These are phyloP conservation scores for Gonapodya sp. DNA, from an alignment of 192 early-diverging fungal genomes.

Conservation along the genomic window DNA sequence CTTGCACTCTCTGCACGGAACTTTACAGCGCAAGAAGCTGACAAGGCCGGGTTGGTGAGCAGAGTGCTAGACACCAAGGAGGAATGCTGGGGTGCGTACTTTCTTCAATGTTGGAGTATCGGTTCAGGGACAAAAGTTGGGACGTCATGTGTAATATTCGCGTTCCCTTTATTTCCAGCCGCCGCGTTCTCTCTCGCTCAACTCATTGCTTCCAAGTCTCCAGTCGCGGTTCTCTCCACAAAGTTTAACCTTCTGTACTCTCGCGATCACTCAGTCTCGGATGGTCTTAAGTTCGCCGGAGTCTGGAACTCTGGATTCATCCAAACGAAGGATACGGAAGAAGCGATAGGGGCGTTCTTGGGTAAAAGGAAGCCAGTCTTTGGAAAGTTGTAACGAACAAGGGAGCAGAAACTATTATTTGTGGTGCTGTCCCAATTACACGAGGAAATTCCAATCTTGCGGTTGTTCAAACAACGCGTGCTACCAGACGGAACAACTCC, in stretches of 20 bases:
- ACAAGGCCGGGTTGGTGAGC: constrained; percentile 45
- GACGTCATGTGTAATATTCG: background rate
- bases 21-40: constrained; percentile 54
- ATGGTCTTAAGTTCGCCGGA: background rate
- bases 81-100: background rate
- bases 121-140: no score
- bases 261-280: background rate
- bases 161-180: background rate
- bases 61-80: constrained; percentile 36
- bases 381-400: background rate
- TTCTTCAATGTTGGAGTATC: background rate
- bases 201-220: constrained; percentile 81
- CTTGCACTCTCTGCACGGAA: constrained; percentile 73
- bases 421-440: no score
- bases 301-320: background rate
- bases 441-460: no score
- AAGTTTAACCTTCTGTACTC: constrained; percentile 34
- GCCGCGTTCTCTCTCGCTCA: constrained; percentile 55
- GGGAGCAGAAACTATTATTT: background rate
- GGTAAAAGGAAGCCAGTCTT: background rate
- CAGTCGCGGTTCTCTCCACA: constrained; percentile 73
- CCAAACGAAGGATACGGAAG: background rate
- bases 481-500: no score
- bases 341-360: background rate
- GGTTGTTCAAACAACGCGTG: no score